These are phyloP conservation scores for Avicennia marina DNA, from an alignment of 257 asterid species.

Conservation along the genomic window DNA sequence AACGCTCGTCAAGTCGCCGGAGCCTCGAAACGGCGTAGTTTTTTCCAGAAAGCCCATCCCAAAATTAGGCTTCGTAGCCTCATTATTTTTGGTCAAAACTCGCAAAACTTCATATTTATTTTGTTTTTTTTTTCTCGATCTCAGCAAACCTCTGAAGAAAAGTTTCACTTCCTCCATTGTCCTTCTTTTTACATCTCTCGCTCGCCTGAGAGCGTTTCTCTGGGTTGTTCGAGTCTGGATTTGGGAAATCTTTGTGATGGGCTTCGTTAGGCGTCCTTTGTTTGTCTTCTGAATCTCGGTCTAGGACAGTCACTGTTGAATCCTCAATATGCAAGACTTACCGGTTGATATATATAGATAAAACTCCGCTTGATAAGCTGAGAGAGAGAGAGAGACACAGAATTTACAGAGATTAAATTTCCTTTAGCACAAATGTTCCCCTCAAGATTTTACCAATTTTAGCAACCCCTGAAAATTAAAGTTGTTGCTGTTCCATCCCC, in stretches of 20 bases:
- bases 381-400: background rate
- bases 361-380: background rate
- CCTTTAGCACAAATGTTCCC: background rate
- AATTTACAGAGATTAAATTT: background rate
- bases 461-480: constrained; percentile 4
- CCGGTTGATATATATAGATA: constrained; percentile 13
- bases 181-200: too few relatives aligned
- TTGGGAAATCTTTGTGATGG: constrained; percentile 1
- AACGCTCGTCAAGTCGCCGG: too few relatives aligned
- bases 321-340: constrained; percentile 12
- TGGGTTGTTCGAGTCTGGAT: background rate
- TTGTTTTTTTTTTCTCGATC: too few relatives aligned
- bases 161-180: too few relatives aligned
- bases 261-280: constrained; percentile 1
- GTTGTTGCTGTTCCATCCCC: background rate
- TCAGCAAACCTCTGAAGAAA: too few relatives aligned
- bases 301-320: constrained; percentile 15
- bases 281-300: constrained; percentile 12
- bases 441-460: constrained; percentile 10
- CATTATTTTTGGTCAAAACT: too few relatives aligned
- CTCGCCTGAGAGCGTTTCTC: too few relatives aligned
- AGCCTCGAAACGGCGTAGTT: too few relatives aligned
- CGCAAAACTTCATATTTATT: too few relatives aligned
- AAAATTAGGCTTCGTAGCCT: too few relatives aligned
- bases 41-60: too few relatives aligned